Evolutionary conservation across 208 protist genomes (phyloP), one percentile per base, ranked within the genome.

Genomic region (Trypanosoma brucei): DNA sequence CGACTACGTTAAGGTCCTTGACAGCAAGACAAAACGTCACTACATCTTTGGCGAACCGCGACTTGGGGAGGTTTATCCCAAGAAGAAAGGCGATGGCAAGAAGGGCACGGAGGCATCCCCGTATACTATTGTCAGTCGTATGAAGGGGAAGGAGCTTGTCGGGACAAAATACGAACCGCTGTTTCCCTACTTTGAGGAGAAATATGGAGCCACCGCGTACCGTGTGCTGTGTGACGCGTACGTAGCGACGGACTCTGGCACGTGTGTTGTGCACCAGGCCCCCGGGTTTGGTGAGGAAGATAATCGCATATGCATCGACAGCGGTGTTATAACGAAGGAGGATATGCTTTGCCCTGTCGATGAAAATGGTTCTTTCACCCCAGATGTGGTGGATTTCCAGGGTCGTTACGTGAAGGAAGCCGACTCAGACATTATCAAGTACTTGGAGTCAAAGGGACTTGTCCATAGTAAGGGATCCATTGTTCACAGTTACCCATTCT

Each of bases 231-330:
- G 65, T 14, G 98, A 98, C 79, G 62, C 66, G 6, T 99, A 99
- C 78, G 99, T 99, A 40, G 97, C 95, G 34, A 92, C 91, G 46
- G 95, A 98, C 63, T 81, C 68, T 39, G 99, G 99, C 92, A 99
- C 98, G n/a, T 98, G 99, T 80, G 92, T 99, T 40, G 99, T 99
- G 3, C 99, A 99, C 76, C 79, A 94, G 61, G 98, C 99, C 34
- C 99, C 99, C 14, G 97, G 90, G 37, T 99, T 99, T 84, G 99
- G 99, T 87, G 99, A 99, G 83, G 99, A 99, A 65, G 99, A 99
- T 96, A 99, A 97, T 81, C 81, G 91, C 31, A 93, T 97, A 5
- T 99, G 98, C 86, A 59, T 99, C 14, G 70, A 70, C 36, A 33
- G 89, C 59, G 95, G 95, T n/a, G 77, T 99, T 42, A 93, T 99